A percentile compares a stretch with the other conserved stretches of the same genome.
Conservation (phyloP, 2,329 filamentous ascomycete species). For the Dendrostoma leiphaemia region DNA sequence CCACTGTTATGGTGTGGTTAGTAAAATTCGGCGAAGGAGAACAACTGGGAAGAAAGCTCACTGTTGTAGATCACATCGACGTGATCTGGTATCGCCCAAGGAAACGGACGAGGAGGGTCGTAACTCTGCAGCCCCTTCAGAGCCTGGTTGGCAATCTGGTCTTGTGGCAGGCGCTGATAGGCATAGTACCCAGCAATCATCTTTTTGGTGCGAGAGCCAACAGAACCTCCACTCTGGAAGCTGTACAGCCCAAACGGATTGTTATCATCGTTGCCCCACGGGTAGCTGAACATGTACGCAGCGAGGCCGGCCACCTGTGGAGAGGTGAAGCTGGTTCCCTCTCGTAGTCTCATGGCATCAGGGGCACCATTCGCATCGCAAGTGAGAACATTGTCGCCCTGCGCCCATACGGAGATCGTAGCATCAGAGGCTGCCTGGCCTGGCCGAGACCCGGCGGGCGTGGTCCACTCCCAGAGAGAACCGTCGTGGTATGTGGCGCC, state of each 20-base stretch:
- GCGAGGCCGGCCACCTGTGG: conserved; percentile 9
- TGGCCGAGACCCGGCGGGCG: neutral
- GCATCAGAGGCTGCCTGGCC: neutral
- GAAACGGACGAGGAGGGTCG: neutral
- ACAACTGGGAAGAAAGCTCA: neutral
- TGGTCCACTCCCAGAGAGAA: conserved; percentile 1
- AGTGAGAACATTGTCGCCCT: neutral
- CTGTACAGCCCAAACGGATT: neutral
- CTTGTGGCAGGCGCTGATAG: conserved; percentile 8
- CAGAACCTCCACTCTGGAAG: neutral
- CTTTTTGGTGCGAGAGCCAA: conserved; percentile 6
- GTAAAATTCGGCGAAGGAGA: neutral
- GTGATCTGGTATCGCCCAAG: neutral
- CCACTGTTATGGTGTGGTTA: neutral
- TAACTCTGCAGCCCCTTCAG: neutral
- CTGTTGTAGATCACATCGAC: conserved; percentile 11
- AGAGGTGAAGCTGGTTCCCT: neutral
- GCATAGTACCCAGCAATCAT: conserved; percentile 5
- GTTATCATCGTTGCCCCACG: neutral
- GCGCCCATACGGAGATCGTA: conserved; percentile 4
- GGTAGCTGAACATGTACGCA: conserved; percentile 7
- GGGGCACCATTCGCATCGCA: neutral
- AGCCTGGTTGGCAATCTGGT: neutral
- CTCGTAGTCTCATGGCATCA: neutral
- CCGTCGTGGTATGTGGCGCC: conserved; percentile 10